A percentile compares a stretch with the other conserved stretches of the same genome.
Evolutionary conservation across 805 yeast species (phyloP).

Genomic region (Maudiozyma bulderi): DNA sequence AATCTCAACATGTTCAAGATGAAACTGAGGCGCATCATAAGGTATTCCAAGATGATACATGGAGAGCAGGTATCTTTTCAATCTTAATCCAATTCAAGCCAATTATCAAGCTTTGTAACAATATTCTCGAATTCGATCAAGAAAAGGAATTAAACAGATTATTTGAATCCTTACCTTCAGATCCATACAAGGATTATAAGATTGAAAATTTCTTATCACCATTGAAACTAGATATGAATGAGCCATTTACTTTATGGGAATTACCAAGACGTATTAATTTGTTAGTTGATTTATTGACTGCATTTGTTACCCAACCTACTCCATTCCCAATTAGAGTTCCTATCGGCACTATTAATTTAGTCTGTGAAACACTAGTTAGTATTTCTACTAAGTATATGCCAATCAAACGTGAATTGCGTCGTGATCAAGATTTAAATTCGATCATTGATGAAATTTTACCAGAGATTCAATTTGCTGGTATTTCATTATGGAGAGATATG

Average conservation of each 20-base stretch:
- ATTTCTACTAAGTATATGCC: constrained; percentile 47
- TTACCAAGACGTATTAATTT: constrained; percentile 43
- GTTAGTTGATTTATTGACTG: constrained; percentile 36
- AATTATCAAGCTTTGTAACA: constrained; percentile 46
- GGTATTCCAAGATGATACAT: constrained; percentile 33
- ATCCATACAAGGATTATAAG: constrained; percentile 3
- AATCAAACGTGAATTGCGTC: constrained; percentile 46
- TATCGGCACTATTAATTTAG: constrained; percentile 43
- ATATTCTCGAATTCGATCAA: constrained; percentile 46
- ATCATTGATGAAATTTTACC: constrained; percentile 36
- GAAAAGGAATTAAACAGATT: constrained; percentile 41
- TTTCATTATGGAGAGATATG: constrained; percentile 31
- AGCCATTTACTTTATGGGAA: constrained; percentile 40
- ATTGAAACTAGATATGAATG: constrained; percentile 50
- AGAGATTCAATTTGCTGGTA: constrained; percentile 37
- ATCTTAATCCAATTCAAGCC: constrained; percentile 46
- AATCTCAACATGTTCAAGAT: constrained; percentile 33
- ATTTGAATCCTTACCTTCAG: constrained; percentile 33
- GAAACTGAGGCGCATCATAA: constrained; percentile 28
- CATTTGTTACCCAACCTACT: constrained; percentile 43
- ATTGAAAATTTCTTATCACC: constrained; percentile 33
- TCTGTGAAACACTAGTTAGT: constrained; percentile 46
- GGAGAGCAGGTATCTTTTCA: constrained; percentile 39
- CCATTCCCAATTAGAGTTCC: constrained; percentile 52
- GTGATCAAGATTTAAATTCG: constrained; percentile 41